Percentiles rank a stretch among this genome's conserved stretches.
phyloP scores from a whole-genome alignment of 2,329 filamentous ascomycete species.

The Exophiala sp. region DNA sequence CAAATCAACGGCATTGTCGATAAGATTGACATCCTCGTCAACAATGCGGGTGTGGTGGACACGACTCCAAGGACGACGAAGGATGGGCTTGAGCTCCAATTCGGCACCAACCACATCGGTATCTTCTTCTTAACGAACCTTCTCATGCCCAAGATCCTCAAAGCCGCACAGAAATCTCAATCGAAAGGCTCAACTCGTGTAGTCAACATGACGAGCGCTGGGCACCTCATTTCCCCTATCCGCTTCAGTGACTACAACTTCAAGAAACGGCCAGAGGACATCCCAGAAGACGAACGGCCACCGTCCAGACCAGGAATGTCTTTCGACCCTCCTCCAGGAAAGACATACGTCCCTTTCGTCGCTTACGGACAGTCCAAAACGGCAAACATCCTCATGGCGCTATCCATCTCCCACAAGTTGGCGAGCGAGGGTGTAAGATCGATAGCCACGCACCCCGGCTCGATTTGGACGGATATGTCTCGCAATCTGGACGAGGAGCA shows the following conservation, averaged over 20 bases:
- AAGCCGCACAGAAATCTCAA: constrained; percentile 24
- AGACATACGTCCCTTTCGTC: constrained; percentile 36
- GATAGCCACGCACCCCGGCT: constrained; percentile 43
- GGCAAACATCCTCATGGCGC: constrained; percentile 44
- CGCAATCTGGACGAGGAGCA: constrained; percentile 31
- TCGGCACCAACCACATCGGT: constrained; percentile 40
- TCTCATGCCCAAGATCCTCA: constrained; percentile 36
- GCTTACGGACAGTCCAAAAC: constrained; percentile 49
- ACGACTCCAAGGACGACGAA: constrained; percentile 26
- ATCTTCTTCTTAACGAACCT: constrained; percentile 42
- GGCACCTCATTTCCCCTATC: constrained; percentile 31
- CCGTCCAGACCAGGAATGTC: constrained; percentile 15
- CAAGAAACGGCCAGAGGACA: constrained; percentile 27
- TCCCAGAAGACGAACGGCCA: constrained; percentile 15
- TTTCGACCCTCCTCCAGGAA: constrained; percentile 18
- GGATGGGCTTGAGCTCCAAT: constrained; percentile 40
- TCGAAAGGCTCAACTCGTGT: constrained; percentile 21
- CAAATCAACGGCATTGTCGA: constrained; percentile 32
- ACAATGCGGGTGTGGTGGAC: constrained; percentile 45
- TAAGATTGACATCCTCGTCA: constrained; percentile 42
- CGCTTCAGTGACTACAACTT: constrained; percentile 37
- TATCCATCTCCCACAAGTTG: constrained; percentile 41
- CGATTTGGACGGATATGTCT: constrained; percentile 18
- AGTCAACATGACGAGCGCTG: constrained; percentile 28
- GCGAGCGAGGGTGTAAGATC: constrained; percentile 37